phyloP scores from a whole-genome alignment of 768 basidiomycete genomes.

The Rossbeevera mucosa region DNA sequence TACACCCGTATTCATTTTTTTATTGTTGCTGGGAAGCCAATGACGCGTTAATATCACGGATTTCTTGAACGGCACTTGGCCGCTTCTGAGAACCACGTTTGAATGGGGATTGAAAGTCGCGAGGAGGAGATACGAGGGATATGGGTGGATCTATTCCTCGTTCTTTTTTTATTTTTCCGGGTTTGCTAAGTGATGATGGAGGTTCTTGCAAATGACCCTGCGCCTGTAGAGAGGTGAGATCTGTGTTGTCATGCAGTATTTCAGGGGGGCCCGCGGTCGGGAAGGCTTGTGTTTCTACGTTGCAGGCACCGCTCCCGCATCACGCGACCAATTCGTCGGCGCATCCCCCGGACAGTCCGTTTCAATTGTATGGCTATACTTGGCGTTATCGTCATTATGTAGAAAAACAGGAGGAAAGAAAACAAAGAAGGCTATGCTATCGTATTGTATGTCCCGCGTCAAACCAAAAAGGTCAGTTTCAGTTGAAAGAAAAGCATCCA shows the following conservation, averaged over 20 bases:
- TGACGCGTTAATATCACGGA: constrained; percentile 5
- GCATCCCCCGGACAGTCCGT: constrained; percentile 21
- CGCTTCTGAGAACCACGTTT: constrained; percentile 3
- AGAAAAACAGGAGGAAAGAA: not conserved
- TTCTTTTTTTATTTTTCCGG: not conserved
- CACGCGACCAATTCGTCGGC: not conserved
- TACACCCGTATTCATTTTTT: not conserved
- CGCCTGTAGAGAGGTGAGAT: constrained; percentile 21
- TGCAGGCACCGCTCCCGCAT: constrained; percentile 19
- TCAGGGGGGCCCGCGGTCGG: not conserved
- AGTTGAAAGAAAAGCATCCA: constrained; percentile 5
- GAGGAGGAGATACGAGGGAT: not conserved
- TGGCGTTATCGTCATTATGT: constrained; percentile 25
- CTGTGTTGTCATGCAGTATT: constrained; percentile 2
- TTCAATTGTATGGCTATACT: not conserved
- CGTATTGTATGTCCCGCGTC: constrained; percentile 27
- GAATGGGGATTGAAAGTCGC: constrained; percentile 12
- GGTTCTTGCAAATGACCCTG: not conserved
- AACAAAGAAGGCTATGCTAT: constrained; percentile 20
- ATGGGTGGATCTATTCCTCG: constrained; percentile 4
- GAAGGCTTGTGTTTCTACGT: not conserved
- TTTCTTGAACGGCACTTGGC: not conserved
- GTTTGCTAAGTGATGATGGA: not conserved
- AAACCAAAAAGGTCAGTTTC: constrained; percentile 16
- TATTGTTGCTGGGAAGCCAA: constrained; percentile 5